Base-by-base conservation (phyloP, 2,329 filamentous ascomycete genomes). In the Dryadomyces quercivorus region DNA sequence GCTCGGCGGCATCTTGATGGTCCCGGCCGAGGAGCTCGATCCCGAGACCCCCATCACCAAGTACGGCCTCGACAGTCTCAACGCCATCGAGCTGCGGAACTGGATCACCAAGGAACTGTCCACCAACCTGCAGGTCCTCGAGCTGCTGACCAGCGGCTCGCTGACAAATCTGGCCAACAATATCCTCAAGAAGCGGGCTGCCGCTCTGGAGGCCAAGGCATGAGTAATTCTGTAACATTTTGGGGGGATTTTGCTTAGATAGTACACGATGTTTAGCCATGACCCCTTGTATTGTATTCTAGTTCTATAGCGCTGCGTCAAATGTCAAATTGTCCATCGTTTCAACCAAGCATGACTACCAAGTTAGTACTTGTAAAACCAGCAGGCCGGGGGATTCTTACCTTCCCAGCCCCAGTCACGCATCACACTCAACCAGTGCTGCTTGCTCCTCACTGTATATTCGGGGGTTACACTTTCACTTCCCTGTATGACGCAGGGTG, bases 101-200 rank as follows among this genome's bases (percentile, higher is more conserved):
- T 76, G 72, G 66, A 72, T 76, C 52, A 72, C 71, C 15, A 70
- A 72, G 55, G 72, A 75, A 62, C 69, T 75, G 56, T 67, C 75
- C 62, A 69, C 72, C 15, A 75, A 72, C 55, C 62, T 79, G 61
- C 75, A 80, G 63, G 75, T 80, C 0, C 63, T 80, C 55, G 76
- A 81, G 60, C 63, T 81, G 57, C 64, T 80, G 46, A 75, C 71
- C 8, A 75, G 73, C 58, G 75, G 75, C 2, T 72, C 69, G 26
- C 26, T 31, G 26, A 31, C 26, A 8, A 31, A 31, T 8, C 8
- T 31, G 26, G 26, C 26, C 4, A 31, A 31, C 8, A 31, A 31
- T 31, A 31, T 31, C 8, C 8, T 31, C 4, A 31, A 31, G 26
- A 31, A 31, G 26, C 26, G 26, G 4, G 26, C 26, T 31, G 26